phyloP scores from a whole-genome alignment of 2,329 filamentous ascomycete species.

The Arthrobotrys iridis region DNA sequence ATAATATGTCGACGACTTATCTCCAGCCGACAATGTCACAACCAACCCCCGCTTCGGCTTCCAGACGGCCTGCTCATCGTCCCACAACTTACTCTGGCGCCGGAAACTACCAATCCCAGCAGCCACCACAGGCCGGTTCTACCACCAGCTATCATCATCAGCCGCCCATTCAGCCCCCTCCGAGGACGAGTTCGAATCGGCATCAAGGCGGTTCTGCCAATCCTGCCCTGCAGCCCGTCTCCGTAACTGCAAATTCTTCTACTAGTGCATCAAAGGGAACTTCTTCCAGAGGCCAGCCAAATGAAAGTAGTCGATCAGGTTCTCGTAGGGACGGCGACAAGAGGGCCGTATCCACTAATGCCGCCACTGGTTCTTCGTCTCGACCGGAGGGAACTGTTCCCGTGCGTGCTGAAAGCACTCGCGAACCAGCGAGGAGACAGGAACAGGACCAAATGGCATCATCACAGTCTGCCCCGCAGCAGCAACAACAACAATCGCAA shows the following conservation, averaged over 20 bases:
- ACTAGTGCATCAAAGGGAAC: constrained; percentile 19
- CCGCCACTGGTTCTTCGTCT: constrained; percentile 31
- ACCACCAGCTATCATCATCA: constrained; percentile 53
- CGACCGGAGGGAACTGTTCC: constrained; percentile 39
- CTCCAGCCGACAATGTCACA: constrained; percentile 53
- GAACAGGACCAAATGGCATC: constrained; percentile 34
- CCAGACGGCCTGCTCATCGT: constrained; percentile 48
- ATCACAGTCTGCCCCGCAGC: background rate
- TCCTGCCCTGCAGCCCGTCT: constrained; percentile 33
- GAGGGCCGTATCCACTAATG: constrained; percentile 47
- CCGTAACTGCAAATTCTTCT: constrained; percentile 37
- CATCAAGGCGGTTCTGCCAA: constrained; percentile 22
- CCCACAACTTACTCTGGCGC: constrained; percentile 50
- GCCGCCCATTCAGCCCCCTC: constrained; percentile 50
- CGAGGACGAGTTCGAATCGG: constrained; percentile 48
- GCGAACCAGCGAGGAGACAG: constrained; percentile 43
- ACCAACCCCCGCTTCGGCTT: constrained; percentile 44
- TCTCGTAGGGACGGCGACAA: constrained; percentile 43
- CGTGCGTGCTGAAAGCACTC: constrained; percentile 51
- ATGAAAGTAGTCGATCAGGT: constrained; percentile 27
- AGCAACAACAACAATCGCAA: background rate
- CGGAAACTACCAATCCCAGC: constrained; percentile 37
- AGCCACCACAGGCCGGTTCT: constrained; percentile 44
- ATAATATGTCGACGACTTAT: constrained; percentile 54
- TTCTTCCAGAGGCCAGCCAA: constrained; percentile 35